A percentile compares a stretch with the other conserved stretches of the same genome.
Evolutionary conservation across 495 filamentous ascomycete genomes (phyloP).

Genomic region (Pyrenopolyporus hunteri): DNA sequence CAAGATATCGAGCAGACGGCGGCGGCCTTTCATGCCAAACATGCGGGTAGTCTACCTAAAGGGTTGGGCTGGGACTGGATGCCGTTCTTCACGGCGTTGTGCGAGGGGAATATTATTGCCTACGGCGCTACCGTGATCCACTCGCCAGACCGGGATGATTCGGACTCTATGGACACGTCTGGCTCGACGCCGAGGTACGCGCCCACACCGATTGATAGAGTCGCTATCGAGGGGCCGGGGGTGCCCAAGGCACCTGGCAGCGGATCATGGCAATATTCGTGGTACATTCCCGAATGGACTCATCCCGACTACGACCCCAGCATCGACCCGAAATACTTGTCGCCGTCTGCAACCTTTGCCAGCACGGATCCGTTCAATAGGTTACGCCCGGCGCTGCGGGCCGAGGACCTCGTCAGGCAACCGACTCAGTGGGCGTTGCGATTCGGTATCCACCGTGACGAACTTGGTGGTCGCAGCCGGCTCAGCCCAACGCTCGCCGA

Average conservation of each 20-base stretch:
- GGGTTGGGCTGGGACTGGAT: slow-evolving; percentile 9
- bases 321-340: slow-evolving; percentile 14
- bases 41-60: neutral
- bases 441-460: slow-evolving; percentile 43
- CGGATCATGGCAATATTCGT: slow-evolving; percentile 23
- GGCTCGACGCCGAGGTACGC: neutral
- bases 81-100: slow-evolving; percentile 22
- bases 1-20: neutral
- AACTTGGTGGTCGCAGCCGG: slow-evolving; percentile 41
- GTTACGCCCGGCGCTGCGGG: slow-evolving; percentile 42
- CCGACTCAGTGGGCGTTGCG: slow-evolving; percentile 45
- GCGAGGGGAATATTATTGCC: slow-evolving; percentile 9
- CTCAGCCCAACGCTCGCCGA: slow-evolving; percentile 41
- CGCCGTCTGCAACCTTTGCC: neutral
- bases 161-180: neutral
- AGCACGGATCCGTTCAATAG: slow-evolving; percentile 24
- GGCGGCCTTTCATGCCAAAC: neutral
- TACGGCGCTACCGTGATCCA: neutral
- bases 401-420: slow-evolving; percentile 19
- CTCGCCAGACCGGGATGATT: neutral
- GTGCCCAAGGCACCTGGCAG: slow-evolving; percentile 13
- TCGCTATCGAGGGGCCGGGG: neutral
- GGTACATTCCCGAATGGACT: slow-evolving; percentile 41
- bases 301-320: slow-evolving; percentile 40
- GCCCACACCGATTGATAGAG: no score